Conservation (phyloP, 768 basidiomycete genomes). For the Psilocybe subaeruginosa region DNA sequence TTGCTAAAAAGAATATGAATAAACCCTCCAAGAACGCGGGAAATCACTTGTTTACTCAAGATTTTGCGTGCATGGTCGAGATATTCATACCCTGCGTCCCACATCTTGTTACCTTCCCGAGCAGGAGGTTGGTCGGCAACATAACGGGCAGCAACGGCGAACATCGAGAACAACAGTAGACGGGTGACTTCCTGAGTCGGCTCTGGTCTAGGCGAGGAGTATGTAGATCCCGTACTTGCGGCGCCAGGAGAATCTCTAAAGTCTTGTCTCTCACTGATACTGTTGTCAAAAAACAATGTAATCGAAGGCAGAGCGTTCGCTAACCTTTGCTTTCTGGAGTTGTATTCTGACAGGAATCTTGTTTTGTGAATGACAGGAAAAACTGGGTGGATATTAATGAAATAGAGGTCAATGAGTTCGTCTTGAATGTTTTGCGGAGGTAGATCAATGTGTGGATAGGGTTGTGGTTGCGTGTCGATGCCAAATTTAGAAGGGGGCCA, state of each 20-base stretch:
- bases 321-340: constrained; percentile 32
- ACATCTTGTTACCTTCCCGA: constrained; percentile 55
- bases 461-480: constrained; percentile 38
- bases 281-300: not conserved
- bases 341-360: constrained; percentile 69
- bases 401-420: constrained; percentile 73
- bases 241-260: constrained; percentile 27
- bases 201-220: constrained; percentile 47
- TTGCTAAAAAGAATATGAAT: constrained; percentile 39
- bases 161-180: constrained; percentile 77
- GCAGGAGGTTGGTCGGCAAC: constrained; percentile 49
- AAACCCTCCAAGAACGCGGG: not conserved
- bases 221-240: constrained; percentile 26
- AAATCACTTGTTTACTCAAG: constrained; percentile 50
- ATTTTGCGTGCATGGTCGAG: constrained; percentile 63
- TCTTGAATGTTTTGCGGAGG: constrained; percentile 69
- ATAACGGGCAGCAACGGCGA: constrained; percentile 80
- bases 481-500: constrained; percentile 65
- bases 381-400: constrained; percentile 81
- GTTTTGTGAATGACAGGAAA: constrained; percentile 81
- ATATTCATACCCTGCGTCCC: constrained; percentile 71
- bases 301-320: not conserved
- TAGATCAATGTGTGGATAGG: constrained; percentile 51
- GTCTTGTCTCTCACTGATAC: constrained; percentile 22
- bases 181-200: constrained; percentile 67